phyloP scores from a whole-genome alignment of 1,284 basidiomycete genomes.

The Sanghuangporus weigelae region DNA sequence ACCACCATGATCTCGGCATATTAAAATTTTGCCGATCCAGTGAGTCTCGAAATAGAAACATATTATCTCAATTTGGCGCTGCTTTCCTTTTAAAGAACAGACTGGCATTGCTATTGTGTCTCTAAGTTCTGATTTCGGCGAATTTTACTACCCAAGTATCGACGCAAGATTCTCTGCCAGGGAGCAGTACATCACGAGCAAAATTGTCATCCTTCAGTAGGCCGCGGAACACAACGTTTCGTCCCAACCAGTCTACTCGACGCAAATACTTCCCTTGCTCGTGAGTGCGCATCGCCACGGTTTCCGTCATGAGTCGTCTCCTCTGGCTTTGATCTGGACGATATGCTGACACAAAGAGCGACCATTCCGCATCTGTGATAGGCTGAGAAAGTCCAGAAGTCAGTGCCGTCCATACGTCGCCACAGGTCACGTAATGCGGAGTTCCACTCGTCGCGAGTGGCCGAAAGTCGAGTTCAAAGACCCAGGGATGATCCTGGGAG shows the following conservation, averaged over 20 bases:
- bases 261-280: slow-evolving; percentile 20
- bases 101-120: neutral
- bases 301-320: slow-evolving; percentile 36
- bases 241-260: slow-evolving; percentile 52
- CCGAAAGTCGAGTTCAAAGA: slow-evolving; percentile 16
- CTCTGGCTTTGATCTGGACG: slow-evolving; percentile 30
- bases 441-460: neutral
- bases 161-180: slow-evolving; percentile 30
- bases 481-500: slow-evolving; percentile 22
- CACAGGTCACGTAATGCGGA: slow-evolving; percentile 38
- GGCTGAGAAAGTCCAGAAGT: slow-evolving; percentile 42
- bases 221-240: slow-evolving; percentile 49
- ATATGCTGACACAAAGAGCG: slow-evolving; percentile 35
- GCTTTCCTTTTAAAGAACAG: neutral
- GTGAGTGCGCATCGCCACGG: slow-evolving; percentile 25
- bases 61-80: neutral
- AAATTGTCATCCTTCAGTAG: slow-evolving; percentile 52
- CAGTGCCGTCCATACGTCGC: slow-evolving; percentile 48
- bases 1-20: neutral
- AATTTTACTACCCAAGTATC: slow-evolving; percentile 38
- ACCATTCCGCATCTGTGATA: slow-evolving; percentile 59
- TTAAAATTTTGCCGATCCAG: neutral
- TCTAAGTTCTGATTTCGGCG: slow-evolving; percentile 16
- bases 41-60: neutral
- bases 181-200: slow-evolving; percentile 41